phyloP scores from a whole-genome alignment of 2,329 filamentous ascomycete species.

The Penicillium sp. region DNA sequence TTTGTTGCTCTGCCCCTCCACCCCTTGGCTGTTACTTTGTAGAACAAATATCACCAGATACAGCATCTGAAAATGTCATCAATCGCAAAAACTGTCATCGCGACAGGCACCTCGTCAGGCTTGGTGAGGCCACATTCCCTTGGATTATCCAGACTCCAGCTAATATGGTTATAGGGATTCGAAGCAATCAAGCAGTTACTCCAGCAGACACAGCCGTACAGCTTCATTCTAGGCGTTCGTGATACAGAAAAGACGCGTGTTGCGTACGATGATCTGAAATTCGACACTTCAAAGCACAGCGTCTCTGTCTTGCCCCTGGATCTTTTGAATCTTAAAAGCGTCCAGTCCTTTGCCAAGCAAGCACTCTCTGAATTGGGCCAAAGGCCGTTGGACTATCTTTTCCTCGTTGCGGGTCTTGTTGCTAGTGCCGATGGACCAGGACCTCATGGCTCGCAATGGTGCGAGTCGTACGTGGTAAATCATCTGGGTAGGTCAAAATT shows the following conservation, averaged over 20 bases:
- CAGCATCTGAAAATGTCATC: conserved; percentile 9
- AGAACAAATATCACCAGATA: not conserved
- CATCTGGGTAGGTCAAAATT: conserved; percentile 21
- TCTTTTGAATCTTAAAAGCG: conserved; percentile 22
- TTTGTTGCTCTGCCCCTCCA: not conserved
- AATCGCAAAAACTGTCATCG: conserved; percentile 20
- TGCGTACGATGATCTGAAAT: conserved; percentile 21
- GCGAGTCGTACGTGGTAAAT: conserved; percentile 24
- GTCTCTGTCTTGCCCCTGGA: conserved; percentile 24
- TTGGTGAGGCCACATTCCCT: conserved; percentile 11
- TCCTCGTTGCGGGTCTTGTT: conserved; percentile 21
- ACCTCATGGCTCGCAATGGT: conserved; percentile 29
- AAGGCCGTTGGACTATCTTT: conserved; percentile 20
- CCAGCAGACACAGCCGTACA: conserved; percentile 22
- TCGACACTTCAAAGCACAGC: conserved; percentile 21
- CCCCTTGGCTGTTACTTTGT: not conserved
- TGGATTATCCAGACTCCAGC: not conserved
- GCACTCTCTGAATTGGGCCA: conserved; percentile 20
- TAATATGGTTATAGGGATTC: conserved; percentile 22
- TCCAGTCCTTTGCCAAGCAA: conserved; percentile 23
- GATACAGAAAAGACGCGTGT: conserved; percentile 18
- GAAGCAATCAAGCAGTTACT: conserved; percentile 28
- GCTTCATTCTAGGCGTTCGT: conserved; percentile 26
- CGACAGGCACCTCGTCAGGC: conserved; percentile 24
- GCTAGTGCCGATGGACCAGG: conserved; percentile 19